These are phyloP conservation scores for Phylloporus sp. DNA, from an alignment of 768 basidiomycete genomes.

Conservation along the genomic window DNA sequence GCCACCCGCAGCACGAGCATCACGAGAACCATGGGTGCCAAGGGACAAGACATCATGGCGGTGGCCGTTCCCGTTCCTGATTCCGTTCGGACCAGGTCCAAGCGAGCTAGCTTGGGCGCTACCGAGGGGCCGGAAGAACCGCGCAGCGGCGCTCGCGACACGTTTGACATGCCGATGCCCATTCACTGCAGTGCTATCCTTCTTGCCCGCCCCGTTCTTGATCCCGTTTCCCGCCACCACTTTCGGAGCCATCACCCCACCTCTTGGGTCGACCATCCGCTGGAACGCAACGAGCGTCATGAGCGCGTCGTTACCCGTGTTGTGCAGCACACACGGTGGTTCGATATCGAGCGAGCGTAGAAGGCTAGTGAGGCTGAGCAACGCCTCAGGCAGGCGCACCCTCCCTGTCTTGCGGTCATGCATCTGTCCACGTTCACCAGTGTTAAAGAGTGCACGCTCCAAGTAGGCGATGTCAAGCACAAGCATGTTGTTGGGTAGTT, in stretches of 20 bases:
- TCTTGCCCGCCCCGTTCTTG: neutral
- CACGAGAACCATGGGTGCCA: neutral
- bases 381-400: conserved; percentile 47
- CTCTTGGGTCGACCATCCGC: conserved; percentile 56
- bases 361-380: conserved; percentile 60
- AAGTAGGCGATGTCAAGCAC: conserved; percentile 60
- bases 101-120: neutral
- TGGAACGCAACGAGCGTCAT: conserved; percentile 67
- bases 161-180: conserved; percentile 6
- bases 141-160: conserved; percentile 15
- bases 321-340: conserved; percentile 48
- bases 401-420: conserved; percentile 54
- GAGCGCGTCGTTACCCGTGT: conserved; percentile 80
- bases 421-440: conserved; percentile 59
- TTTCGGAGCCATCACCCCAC: conserved; percentile 12
- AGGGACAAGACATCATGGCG: neutral
- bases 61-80: neutral
- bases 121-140: conserved; percentile 15
- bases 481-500: conserved; percentile 70
- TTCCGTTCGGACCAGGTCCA: neutral
- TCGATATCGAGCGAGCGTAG: conserved; percentile 52
- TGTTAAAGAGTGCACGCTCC: conserved; percentile 59
- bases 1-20: neutral
- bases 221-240: neutral
- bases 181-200: neutral